These are phyloP conservation scores for Fusarium armeniacum DNA, from an alignment of 2,329 filamentous ascomycete species.

Conservation along the genomic window DNA sequence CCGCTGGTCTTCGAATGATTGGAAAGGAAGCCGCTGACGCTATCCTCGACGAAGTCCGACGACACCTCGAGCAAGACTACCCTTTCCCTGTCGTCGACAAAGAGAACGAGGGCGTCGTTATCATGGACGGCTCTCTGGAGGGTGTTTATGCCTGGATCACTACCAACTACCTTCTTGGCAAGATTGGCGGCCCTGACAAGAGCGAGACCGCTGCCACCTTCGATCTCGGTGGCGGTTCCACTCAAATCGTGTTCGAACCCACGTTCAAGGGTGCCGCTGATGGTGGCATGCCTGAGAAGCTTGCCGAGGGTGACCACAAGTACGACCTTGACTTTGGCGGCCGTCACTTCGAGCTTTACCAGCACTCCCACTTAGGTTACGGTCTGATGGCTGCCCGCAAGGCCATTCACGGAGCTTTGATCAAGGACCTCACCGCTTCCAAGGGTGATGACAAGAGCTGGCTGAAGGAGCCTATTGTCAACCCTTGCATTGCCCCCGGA, in stretches of 20 bases:
- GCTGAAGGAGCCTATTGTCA: slow-evolving; percentile 78
- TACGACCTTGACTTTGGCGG: slow-evolving; percentile 93
- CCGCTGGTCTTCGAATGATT: slow-evolving; percentile 90
- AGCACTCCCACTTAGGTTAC: slow-evolving; percentile 97
- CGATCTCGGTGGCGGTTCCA: slow-evolving; percentile 95
- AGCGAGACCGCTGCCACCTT: slow-evolving; percentile 94
- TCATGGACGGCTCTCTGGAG: slow-evolving; percentile 98
- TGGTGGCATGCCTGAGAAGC: slow-evolving; percentile 86
- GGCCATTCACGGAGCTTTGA: slow-evolving; percentile 81
- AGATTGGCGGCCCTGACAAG: slow-evolving; percentile 93
- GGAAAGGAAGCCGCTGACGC: slow-evolving; percentile 83
- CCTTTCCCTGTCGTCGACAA: slow-evolving; percentile 94
- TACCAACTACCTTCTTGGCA: slow-evolving; percentile 97
- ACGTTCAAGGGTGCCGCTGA: slow-evolving; percentile 81
- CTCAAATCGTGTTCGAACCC: slow-evolving; percentile 98
- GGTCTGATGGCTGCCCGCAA: slow-evolving; percentile 96
- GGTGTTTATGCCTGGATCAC: slow-evolving; percentile 99
- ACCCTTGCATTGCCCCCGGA: slow-evolving; percentile 89
- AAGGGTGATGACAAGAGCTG: slow-evolving; percentile 74
- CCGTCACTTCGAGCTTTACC: slow-evolving; percentile 91
- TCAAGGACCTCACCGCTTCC: slow-evolving; percentile 75
- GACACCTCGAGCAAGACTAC: slow-evolving; percentile 86
- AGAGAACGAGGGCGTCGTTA: slow-evolving; percentile 88
- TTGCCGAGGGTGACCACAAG: slow-evolving; percentile 94
- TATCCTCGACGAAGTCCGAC: slow-evolving; percentile 87